These are phyloP conservation scores for Tolypocladium sp. DNA, from an alignment of 2,329 filamentous ascomycete species.

Conservation along the genomic window DNA sequence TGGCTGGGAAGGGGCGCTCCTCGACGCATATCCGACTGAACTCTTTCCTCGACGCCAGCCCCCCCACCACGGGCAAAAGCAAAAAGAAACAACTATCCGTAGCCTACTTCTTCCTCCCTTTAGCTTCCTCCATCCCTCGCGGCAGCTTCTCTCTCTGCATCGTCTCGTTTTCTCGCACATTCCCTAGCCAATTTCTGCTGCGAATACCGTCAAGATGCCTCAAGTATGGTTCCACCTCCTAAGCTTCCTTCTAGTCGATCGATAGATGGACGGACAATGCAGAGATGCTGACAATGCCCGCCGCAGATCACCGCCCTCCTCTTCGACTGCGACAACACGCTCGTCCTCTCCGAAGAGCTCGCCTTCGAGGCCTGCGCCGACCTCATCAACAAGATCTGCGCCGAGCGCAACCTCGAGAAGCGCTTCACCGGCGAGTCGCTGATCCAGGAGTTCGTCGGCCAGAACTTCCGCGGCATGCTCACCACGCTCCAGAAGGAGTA, in stretches of 20 bases:
- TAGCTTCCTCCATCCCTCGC: background rate
- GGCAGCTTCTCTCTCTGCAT: background rate
- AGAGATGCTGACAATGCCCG: background rate
- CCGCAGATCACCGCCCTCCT: slow-evolving; percentile 57
- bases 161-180: background rate
- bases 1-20: background rate
- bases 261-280: background rate
- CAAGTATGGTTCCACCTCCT: background rate
- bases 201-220: background rate
- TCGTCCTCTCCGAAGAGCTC: slow-evolving; percentile 82
- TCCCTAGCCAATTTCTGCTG: background rate
- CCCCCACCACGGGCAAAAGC: background rate
- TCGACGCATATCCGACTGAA: background rate
- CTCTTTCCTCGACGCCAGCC: background rate
- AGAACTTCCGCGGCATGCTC: slow-evolving; percentile 94
- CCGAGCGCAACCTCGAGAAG: slow-evolving; percentile 49
- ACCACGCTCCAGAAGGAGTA: slow-evolving; percentile 64
- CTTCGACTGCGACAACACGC: slow-evolving; percentile 83
- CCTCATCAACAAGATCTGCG: slow-evolving; percentile 78
- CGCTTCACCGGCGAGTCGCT: slow-evolving; percentile 72
- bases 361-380: slow-evolving; percentile 88
- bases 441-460: slow-evolving; percentile 80
- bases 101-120: background rate
- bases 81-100: too few species aligned
- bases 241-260: background rate